Conservation (phyloP, 495 filamentous ascomycete species). For the Cercophora scortea region DNA sequence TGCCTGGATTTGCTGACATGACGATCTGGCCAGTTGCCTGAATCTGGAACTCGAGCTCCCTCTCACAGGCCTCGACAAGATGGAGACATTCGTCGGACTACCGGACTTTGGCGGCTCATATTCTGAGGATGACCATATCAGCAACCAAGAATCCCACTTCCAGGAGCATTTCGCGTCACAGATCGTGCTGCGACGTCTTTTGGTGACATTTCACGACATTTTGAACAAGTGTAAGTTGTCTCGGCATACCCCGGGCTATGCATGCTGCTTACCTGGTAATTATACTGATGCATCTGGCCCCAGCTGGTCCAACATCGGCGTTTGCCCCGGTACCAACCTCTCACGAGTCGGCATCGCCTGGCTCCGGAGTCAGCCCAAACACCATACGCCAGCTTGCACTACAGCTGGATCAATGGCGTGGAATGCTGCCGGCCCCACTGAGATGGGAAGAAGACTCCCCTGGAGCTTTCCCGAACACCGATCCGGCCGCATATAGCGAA, state of each 20-base stretch:
- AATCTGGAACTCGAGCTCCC: constrained; percentile 50
- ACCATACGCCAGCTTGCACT: constrained; percentile 40
- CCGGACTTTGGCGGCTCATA: constrained; percentile 42
- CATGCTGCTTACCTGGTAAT: not conserved
- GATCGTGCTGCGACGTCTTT: constrained; percentile 46
- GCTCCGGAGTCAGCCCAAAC: constrained; percentile 8
- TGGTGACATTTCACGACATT: constrained; percentile 39
- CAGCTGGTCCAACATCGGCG: not conserved
- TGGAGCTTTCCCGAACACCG: constrained; percentile 28
- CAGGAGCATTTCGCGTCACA: constrained; percentile 51
- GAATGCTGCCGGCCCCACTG: constrained; percentile 42
- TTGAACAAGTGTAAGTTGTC: constrained; percentile 40
- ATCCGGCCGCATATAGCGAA: constrained; percentile 12
- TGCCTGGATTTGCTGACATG: not conserved
- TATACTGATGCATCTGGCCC: not conserved
- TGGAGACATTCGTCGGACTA: constrained; percentile 43
- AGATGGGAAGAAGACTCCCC: constrained; percentile 48
- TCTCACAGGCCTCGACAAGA: constrained; percentile 41
- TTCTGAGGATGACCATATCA: constrained; percentile 38
- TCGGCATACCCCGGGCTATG: not conserved
- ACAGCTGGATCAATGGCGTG: constrained; percentile 48
- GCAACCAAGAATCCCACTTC: constrained; percentile 43
- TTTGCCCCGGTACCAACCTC: too few species aligned
- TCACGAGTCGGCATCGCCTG: too few species aligned
- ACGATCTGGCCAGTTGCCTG: constrained; percentile 26